phyloP scores from a whole-genome alignment of 345 rosid species.

The Pistacia vera region DNA sequence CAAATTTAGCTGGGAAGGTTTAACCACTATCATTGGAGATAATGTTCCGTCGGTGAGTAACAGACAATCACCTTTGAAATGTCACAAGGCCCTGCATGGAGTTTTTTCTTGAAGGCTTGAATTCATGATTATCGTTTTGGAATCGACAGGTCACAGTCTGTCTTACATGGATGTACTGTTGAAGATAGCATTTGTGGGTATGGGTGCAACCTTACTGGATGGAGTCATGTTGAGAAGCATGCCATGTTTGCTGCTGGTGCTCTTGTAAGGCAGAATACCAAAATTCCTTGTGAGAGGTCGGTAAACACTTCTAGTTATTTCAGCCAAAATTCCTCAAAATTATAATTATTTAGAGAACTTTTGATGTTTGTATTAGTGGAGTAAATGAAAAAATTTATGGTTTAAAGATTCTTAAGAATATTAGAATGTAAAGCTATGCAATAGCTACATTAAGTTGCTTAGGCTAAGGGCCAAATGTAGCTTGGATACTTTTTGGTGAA shows the following conservation, averaged over 20 bases:
- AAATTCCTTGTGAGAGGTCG: slow-evolving; percentile 84
- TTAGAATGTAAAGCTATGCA: not conserved
- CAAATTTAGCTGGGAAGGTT: slow-evolving; percentile 81
- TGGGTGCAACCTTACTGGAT: slow-evolving; percentile 83
- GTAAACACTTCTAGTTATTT: slow-evolving; percentile 17
- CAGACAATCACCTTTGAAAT: not conserved
- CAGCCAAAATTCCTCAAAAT: not conserved
- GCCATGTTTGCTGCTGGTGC: slow-evolving; percentile 95
- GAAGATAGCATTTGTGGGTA: slow-evolving; percentile 81
- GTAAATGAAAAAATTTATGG: not conserved
- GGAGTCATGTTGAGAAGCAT: slow-evolving; percentile 88
- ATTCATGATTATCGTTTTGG: slow-evolving; percentile 10
- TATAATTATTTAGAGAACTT: slow-evolving; percentile 1
- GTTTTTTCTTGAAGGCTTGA: slow-evolving; percentile 8
- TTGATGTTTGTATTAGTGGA: not conserved
- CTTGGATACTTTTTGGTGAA: not conserved
- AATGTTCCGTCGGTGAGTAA: slow-evolving; percentile 72
- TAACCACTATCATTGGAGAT: slow-evolving; percentile 75
- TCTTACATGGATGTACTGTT: slow-evolving; percentile 87
- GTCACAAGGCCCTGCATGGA: not conserved
- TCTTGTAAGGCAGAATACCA: slow-evolving; percentile 87
- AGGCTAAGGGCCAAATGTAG: not conserved
- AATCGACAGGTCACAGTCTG: slow-evolving; percentile 74
- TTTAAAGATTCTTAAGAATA: not conserved
- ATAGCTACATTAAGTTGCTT: not conserved